Conservation (phyloP, 345 rosid genomes). For the Viola odorata region DNA sequence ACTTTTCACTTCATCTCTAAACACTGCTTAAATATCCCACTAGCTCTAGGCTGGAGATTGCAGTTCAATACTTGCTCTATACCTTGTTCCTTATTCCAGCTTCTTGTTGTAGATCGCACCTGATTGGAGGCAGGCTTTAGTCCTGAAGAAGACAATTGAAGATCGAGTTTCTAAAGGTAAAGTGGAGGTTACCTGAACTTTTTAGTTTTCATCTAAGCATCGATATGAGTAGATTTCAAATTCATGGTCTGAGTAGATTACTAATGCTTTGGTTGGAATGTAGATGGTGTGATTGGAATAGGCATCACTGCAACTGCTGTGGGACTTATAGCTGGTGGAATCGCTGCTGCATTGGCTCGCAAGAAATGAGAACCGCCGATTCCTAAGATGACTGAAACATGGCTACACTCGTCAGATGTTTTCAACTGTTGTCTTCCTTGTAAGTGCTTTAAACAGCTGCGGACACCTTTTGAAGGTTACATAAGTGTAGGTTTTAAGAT, state of each 20-base stretch:
- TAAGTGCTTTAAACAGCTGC: too few species aligned
- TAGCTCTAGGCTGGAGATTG: too few species aligned
- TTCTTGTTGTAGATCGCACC: slow-evolving; percentile 51
- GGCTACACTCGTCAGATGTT: too few species aligned
- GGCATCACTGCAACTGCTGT: slow-evolving; percentile 81
- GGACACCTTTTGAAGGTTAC: too few species aligned
- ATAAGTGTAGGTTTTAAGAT: too few species aligned
- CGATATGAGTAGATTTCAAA: background rate
- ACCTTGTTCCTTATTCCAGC: background rate
- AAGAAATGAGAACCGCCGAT: slow-evolving; percentile 37
- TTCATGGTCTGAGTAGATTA: background rate
- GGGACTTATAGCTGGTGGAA: slow-evolving; percentile 74
- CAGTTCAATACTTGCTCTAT: too few species aligned
- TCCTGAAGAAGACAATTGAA: slow-evolving; percentile 60
- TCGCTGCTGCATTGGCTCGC: slow-evolving; percentile 75
- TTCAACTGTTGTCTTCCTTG: too few species aligned
- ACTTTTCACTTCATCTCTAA: too few species aligned
- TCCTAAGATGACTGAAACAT: background rate
- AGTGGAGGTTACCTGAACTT: background rate
- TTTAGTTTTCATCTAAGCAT: slow-evolving; percentile 1
- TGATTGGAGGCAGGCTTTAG: slow-evolving; percentile 77
- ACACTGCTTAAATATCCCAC: too few species aligned
- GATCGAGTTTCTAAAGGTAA: slow-evolving; percentile 64
- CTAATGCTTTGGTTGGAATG: slow-evolving; percentile 14
- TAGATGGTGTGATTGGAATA: slow-evolving; percentile 89